Evolutionary conservation across 2,329 filamentous ascomycete species (phyloP).

Genomic region (Colletotrichum cordylinicola): DNA sequence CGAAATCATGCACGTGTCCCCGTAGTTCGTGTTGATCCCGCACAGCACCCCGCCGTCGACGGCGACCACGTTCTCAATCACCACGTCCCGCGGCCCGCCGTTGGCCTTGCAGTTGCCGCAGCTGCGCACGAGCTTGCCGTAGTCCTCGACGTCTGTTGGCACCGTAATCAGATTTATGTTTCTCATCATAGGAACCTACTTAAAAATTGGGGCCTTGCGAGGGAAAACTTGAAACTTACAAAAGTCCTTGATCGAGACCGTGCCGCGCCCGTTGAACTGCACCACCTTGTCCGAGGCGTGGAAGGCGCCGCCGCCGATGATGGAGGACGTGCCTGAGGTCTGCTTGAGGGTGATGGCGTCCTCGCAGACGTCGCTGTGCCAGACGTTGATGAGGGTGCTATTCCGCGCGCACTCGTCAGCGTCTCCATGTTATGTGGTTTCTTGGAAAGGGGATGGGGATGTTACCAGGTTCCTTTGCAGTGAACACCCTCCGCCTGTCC

Average conservation of each 20-base stretch:
- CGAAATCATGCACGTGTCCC: constrained; percentile 22
- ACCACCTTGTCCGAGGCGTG: constrained; percentile 43
- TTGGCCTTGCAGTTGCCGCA: constrained; percentile 51
- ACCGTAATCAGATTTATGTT: no score
- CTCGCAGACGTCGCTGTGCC: constrained; percentile 50
- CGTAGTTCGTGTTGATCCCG: constrained; percentile 38
- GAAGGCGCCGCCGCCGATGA: constrained; percentile 38
- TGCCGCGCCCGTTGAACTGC: constrained; percentile 47
- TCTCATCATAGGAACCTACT: no score
- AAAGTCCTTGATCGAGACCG: constrained; percentile 42
- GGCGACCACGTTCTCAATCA: constrained; percentile 39
- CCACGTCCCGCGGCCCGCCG: constrained; percentile 28
- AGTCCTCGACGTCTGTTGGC: constrained; percentile 37
- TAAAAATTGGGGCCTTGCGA: no score
- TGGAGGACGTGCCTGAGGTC: constrained; percentile 13
- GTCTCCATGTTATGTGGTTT: not conserved
- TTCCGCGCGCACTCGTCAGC: not conserved
- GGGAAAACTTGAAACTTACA: constrained; percentile 6
- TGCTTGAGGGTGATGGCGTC: constrained; percentile 48
- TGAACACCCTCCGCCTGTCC: constrained; percentile 56
- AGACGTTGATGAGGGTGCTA: constrained; percentile 42
- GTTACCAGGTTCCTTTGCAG: constrained; percentile 48
- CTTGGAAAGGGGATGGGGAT: not conserved
- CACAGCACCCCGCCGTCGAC: constrained; percentile 36
- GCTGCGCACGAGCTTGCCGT: constrained; percentile 54